Evolutionary conservation across 2,329 filamentous ascomycete genomes (phyloP).

Genomic region (Metarhizium anisopliae): DNA sequence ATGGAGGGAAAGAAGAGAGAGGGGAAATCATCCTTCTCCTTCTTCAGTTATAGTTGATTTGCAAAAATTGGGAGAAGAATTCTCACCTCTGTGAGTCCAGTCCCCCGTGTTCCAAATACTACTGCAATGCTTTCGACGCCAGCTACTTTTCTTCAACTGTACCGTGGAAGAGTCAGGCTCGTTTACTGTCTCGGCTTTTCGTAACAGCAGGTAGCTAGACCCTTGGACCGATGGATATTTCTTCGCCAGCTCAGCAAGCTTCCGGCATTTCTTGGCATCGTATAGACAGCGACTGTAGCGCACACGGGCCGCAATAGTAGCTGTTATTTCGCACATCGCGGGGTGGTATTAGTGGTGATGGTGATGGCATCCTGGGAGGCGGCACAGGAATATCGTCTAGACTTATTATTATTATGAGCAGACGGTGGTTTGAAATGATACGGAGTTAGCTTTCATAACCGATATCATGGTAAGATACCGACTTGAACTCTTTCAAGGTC

Average conservation of each 20-base stretch:
- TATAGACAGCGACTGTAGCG: conserved; percentile 2
- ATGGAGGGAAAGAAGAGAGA: background rate
- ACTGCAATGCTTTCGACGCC: background rate
- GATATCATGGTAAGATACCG: too few species aligned
- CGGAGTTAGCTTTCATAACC: too few species aligned
- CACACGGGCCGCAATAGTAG: background rate
- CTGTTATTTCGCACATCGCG: too few species aligned
- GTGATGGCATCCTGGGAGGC: too few species aligned
- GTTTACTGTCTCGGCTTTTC: background rate
- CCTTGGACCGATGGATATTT: background rate
- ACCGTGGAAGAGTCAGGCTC: background rate
- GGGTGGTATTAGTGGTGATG: too few species aligned
- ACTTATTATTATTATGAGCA: too few species aligned
- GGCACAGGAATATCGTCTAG: too few species aligned
- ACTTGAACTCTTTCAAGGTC: too few species aligned
- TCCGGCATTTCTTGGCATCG: background rate
- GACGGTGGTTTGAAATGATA: too few species aligned
- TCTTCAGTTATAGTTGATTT: background rate
- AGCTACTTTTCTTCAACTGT: background rate
- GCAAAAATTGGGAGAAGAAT: background rate
- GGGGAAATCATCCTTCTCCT: background rate
- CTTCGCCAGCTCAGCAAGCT: conserved; percentile 1
- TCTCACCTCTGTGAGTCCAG: background rate
- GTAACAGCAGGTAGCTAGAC: background rate
- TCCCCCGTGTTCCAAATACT: background rate